Evolutionary conservation across 176 grass and related monocot genomes (phyloP).

Genomic region (Stipa capillata): DNA sequence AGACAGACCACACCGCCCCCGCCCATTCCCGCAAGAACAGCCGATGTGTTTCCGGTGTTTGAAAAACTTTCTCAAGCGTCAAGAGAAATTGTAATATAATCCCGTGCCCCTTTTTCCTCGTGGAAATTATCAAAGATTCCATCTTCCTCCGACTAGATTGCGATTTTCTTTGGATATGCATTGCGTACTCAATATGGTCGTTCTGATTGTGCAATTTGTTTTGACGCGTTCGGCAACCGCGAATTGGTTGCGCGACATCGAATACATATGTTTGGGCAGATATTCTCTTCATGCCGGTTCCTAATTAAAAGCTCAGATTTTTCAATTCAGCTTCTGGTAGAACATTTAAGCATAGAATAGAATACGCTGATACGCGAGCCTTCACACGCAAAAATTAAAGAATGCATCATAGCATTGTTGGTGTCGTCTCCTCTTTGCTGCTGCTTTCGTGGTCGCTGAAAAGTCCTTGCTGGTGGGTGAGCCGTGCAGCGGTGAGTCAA

Average conservation of each 20-base stretch:
- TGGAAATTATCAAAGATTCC: background rate
- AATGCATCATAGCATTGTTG: background rate
- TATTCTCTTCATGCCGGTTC: background rate
- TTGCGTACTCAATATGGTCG: background rate
- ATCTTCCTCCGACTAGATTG: slow-evolving; percentile 18
- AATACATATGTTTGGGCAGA: background rate
- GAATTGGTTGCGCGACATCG: background rate
- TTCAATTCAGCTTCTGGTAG: background rate
- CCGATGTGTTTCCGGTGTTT: slow-evolving; percentile 1
- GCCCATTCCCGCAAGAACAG: background rate
- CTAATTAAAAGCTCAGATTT: background rate
- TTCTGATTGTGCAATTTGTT: background rate
- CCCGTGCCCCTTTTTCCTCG: background rate
- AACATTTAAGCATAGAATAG: no score
- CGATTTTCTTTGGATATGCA: background rate
- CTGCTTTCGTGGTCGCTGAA: background rate
- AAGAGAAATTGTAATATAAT: slow-evolving; percentile 29
- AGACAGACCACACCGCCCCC: background rate
- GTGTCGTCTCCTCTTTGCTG: background rate
- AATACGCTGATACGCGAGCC: no score
- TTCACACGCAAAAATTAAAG: background rate
- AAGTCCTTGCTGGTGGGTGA: slow-evolving; percentile 23
- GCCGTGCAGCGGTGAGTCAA: slow-evolving; percentile 22
- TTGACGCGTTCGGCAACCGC: slow-evolving; percentile 11
- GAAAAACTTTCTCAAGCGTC: slow-evolving; percentile 24